A percentile compares a stretch with the other conserved stretches of the same genome.
phyloP scores from a whole-genome alignment of 805 yeast genomes.

The Ogataea degrootiae region DNA sequence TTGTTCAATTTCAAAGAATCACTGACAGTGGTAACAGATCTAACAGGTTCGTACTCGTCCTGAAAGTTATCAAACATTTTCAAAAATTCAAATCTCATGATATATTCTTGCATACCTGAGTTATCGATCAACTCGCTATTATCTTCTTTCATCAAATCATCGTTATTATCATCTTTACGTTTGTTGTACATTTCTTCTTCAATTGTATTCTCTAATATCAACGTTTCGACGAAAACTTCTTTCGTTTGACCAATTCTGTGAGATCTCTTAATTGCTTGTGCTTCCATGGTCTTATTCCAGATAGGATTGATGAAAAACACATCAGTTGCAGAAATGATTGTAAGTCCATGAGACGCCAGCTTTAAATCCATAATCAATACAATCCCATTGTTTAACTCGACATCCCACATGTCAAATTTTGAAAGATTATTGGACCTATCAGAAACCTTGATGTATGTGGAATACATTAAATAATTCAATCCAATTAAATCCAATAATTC shows the following conservation, averaged over 20 bases:
- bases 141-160: slow-evolving; percentile 12
- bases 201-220: slow-evolving; percentile 55
- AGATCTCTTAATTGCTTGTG: slow-evolving; percentile 73
- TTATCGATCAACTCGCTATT: slow-evolving; percentile 50
- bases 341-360: slow-evolving; percentile 65
- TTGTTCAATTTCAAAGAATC: slow-evolving; percentile 5
- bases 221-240: slow-evolving; percentile 66
- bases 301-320: slow-evolving; percentile 71
- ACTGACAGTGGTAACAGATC: slow-evolving; percentile 20
- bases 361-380: slow-evolving; percentile 62
- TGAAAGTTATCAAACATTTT: slow-evolving; percentile 22
- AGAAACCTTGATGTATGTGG: slow-evolving; percentile 48
- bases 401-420: slow-evolving; percentile 40
- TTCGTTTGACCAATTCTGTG: slow-evolving; percentile 68
- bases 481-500: slow-evolving; percentile 63
- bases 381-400: slow-evolving; percentile 44
- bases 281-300: slow-evolving; percentile 65
- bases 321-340: slow-evolving; percentile 62
- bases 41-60: slow-evolving; percentile 37
- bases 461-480: slow-evolving; percentile 55
- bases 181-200: slow-evolving; percentile 62
- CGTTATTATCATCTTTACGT: slow-evolving; percentile 14
- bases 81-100: slow-evolving; percentile 47
- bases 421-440: slow-evolving; percentile 50
- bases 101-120: slow-evolving; percentile 51